Evolutionary conservation across 2,329 filamentous ascomycete genomes (phyloP).

Genomic region (Ophiocordyceps camponoti-saundersi): DNA sequence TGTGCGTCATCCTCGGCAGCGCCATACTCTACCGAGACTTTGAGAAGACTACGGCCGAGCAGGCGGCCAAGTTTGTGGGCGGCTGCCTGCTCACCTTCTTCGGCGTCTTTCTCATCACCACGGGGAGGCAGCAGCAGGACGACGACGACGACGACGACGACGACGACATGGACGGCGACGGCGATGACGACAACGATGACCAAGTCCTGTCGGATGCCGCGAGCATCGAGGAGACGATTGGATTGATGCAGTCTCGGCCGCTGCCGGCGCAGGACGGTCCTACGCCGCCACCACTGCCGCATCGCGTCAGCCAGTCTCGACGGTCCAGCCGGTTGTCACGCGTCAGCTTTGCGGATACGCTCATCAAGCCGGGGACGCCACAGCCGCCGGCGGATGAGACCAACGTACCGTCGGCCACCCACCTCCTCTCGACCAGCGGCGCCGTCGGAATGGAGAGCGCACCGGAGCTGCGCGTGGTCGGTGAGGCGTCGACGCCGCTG

Average conservation of each 20-base stretch:
- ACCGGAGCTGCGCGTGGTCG: slow-evolving; percentile 12
- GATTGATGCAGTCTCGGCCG: slow-evolving; percentile 25
- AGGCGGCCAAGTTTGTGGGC: slow-evolving; percentile 70
- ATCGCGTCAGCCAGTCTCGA: slow-evolving; percentile 16
- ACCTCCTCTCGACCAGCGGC: slow-evolving; percentile 7
- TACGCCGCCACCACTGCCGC: slow-evolving; percentile 19
- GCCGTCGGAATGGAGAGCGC: slow-evolving; percentile 11
- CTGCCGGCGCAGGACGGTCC: neutral
- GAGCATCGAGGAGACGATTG: slow-evolving; percentile 46
- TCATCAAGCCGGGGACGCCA: slow-evolving; percentile 18
- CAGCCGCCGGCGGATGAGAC: slow-evolving; percentile 17
- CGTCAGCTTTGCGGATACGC: slow-evolving; percentile 22
- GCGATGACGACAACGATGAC: slow-evolving; percentile 40
- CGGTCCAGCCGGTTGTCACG: slow-evolving; percentile 31
- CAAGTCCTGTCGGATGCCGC: slow-evolving; percentile 31
- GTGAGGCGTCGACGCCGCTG: slow-evolving; percentile 19
- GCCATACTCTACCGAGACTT: slow-evolving; percentile 92
- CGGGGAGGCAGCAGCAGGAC: slow-evolving; percentile 49
- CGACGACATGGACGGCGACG: no score
- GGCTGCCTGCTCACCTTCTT: slow-evolving; percentile 88
- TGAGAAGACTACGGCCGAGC: slow-evolving; percentile 57
- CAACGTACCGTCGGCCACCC: slow-evolving; percentile 15
- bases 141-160: slow-evolving; percentile 34
- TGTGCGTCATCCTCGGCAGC: slow-evolving; percentile 89
- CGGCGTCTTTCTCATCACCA: slow-evolving; percentile 95